These are phyloP conservation scores for Blastobotrys elegans DNA, from an alignment of 1,139 yeast genomes.

Conservation along the genomic window DNA sequence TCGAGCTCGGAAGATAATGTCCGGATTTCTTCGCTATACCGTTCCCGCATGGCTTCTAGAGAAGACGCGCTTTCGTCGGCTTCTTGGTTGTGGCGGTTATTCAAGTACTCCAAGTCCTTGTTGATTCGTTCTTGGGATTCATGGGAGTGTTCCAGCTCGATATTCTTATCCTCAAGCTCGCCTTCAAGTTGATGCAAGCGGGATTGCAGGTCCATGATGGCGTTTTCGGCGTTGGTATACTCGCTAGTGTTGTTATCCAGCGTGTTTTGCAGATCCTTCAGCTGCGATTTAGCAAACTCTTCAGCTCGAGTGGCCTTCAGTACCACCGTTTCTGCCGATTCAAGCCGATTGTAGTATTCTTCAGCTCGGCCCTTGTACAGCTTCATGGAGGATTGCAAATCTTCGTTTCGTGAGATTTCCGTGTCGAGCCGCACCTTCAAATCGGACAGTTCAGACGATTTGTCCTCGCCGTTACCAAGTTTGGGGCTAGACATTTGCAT, in stretches of 20 bases:
- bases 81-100: conserved; percentile 26
- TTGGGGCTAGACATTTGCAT: conserved; percentile 20
- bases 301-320: conserved; percentile 59
- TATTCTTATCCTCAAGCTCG: conserved; percentile 52
- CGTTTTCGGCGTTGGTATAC: conserved; percentile 52
- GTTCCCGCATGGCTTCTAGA: conserved; percentile 33
- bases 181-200: conserved; percentile 54
- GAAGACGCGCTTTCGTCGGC: conserved; percentile 25
- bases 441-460: conserved; percentile 19
- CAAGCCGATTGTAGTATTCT: conserved; percentile 67
- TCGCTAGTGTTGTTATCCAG: conserved; percentile 55
- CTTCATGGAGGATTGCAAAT: conserved; percentile 50
- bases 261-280: conserved; percentile 50
- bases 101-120: conserved; percentile 44
- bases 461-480: conserved; percentile 2
- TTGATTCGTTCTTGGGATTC: conserved; percentile 41
- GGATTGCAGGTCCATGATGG: conserved; percentile 52
- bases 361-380: conserved; percentile 71
- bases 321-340: conserved; percentile 73
- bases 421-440: conserved; percentile 50
- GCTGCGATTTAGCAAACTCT: conserved; percentile 49
- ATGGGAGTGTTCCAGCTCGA: conserved; percentile 50
- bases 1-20: conserved; percentile 54
- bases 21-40: conserved; percentile 53
- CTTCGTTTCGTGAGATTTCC: conserved; percentile 46